Base-by-base conservation (phyloP, 2,329 filamentous ascomycete genomes). In the Paecilomyces sp. region DNA sequence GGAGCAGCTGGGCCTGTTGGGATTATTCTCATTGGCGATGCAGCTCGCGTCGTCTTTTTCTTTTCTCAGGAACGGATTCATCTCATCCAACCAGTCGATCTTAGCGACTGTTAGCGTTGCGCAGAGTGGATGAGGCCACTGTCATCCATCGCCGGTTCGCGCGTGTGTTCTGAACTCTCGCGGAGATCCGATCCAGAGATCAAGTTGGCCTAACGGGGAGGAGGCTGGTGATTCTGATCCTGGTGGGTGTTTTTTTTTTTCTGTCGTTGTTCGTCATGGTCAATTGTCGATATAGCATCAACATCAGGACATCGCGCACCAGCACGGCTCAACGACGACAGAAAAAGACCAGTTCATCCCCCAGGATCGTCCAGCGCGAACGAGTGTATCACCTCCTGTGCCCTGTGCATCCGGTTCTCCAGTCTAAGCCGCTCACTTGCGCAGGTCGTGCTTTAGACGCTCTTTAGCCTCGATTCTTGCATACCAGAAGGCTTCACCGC, bases 401-500 rank as follows among this genome's bases (percentile, higher is more conserved):
- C 36, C n/a, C 36, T 41, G 41, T 47, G 41, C 41, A 47, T 47
- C 41, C 41, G 7, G n/a, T 41, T 47, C 41, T 3, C n/a, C 41
- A n/a, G 11, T 33, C 41, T 47, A 47, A 47, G 41, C 41, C n/a
- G n/a, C 41, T n/a, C 41, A 47, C 41, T 47, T 47, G 41, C 18
- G 41, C 56, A 57, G 36, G 47, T 57, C 30, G 28, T 57, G 56
- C 56, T 52, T 57, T 57, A 57, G 47, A 52, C 47, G 47, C 52
- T 34, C 52, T 51, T 54, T 54, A 33, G 30, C 41, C 41, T 30
- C 52, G 56, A 57, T 57, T 28, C 47, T 31, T 7, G 31, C 36
- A 36, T 28, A 22, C 55, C 36, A 24, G 8, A 28, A 54, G 62
- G 66, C 65, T 68, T 68, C 69, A 66, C 68, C 68, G 69, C 68